phyloP scores from a whole-genome alignment of 805 yeast species.

The Pachysolen tannophilus region DNA sequence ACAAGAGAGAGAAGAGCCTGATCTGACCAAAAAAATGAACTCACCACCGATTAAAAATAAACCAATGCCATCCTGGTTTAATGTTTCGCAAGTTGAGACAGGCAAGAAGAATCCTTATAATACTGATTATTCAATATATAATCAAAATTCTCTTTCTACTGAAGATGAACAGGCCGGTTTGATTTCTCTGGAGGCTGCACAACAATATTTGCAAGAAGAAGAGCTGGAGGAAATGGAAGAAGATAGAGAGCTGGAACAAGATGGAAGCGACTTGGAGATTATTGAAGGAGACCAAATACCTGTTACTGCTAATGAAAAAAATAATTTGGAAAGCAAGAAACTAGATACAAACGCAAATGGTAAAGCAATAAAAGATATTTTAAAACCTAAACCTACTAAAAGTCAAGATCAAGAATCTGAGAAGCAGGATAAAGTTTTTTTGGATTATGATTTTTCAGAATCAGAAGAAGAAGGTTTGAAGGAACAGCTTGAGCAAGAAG shows the following conservation, averaged over 20 bases:
- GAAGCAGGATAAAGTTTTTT: too few relatives aligned
- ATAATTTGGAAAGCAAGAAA: not conserved
- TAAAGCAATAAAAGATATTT: not conserved
- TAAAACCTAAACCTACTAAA: slow-evolving; percentile 2
- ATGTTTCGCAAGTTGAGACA: slow-evolving; percentile 8
- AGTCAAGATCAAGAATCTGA: slow-evolving; percentile 9
- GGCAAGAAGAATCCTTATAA: slow-evolving; percentile 10
- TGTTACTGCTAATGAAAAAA: not conserved
- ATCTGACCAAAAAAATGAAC: too few relatives aligned
- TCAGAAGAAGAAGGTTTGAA: slow-evolving; percentile 68
- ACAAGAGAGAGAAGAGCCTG: too few relatives aligned
- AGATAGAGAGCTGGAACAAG: slow-evolving; percentile 9
- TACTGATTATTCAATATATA: slow-evolving; percentile 8
- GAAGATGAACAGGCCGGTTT: slow-evolving; percentile 42
- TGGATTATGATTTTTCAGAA: slow-evolving; percentile 63
- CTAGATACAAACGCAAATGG: not conserved
- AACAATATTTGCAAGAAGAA: slow-evolving; percentile 18
- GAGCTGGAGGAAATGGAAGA: slow-evolving; percentile 15
- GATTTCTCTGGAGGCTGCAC: slow-evolving; percentile 43
- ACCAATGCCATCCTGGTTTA: slow-evolving; percentile 22
- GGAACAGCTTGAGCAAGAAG: slow-evolving; percentile 61
- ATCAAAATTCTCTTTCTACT: slow-evolving; percentile 9
- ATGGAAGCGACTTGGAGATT: slow-evolving; percentile 15
- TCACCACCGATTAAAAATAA: too few relatives aligned
- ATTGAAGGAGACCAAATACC: slow-evolving; percentile 20